Base-by-base conservation (phyloP, 352 stramenopile genomes). In the Globisporangium lucens region DNA sequence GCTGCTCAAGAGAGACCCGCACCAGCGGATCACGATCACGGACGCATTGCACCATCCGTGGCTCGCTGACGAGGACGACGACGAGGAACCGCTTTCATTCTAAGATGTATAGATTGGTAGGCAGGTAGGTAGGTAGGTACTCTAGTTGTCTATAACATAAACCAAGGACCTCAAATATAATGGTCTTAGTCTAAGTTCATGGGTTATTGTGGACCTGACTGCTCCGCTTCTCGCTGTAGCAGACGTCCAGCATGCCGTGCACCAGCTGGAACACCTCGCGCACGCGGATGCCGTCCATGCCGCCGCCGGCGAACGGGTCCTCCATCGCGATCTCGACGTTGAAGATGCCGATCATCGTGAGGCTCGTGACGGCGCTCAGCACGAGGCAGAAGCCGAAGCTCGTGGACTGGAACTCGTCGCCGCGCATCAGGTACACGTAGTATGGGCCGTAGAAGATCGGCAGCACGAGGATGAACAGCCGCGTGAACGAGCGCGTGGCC, bases 261-360 rank as follows among this genome's bases (percentile, higher is more conserved):
- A 89, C 72, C 49, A 87, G 70, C 17, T 77, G 69, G 56, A 87
- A 84, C 38, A 77, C 75, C 63, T 89, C 82, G n/a, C 75, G 69
- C 5, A 89, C 72, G 15, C 79, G 82, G 56, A 93, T 85, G 47
- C 82, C 80, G 64, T 93, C 85, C 66, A 93, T 79, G 8, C 82
- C 85, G 35, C 79, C 76, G 8, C 75, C 83, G 1, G 79, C 77
- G 60, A 94, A 95, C 49, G 89, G 89, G 49, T 96, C 89, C 59
- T 95, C 89, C 81, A 96, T 89, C 5, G 82, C 78, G 59, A 83
- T 79, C 55, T 94, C 87, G 17, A 94, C 85, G 65, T 94, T 96
- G 72, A 95, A 95, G 60, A 96, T 84, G n/a, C 89, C 89, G 51
- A 89, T 90, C 83, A 96, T 92, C 46, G 87, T 74, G 36, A 96